These are phyloP conservation scores for Macrotyloma uniflorum DNA, from an alignment of 306 rosid species.

Conservation along the genomic window DNA sequence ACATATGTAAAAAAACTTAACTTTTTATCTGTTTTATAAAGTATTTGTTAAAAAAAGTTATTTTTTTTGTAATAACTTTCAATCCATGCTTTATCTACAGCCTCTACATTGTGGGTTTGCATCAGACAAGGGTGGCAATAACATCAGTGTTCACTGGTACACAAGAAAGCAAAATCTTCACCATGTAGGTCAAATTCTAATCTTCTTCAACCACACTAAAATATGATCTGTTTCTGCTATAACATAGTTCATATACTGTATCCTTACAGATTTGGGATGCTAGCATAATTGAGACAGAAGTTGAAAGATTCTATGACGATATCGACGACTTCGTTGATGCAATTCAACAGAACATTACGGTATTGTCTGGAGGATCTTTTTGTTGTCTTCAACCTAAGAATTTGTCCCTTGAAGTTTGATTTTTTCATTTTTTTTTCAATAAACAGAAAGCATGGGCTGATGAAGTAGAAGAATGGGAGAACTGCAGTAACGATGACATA, in stretches of 20 bases:
- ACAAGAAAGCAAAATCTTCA: conserved; percentile 79
- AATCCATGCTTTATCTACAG: conserved; percentile 43
- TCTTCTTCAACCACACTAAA: background rate
- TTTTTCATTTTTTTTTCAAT: background rate
- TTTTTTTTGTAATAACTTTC: background rate
- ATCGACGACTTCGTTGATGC: conserved; percentile 51
- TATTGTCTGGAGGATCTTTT: conserved; percentile 30
- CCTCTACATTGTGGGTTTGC: conserved; percentile 90
- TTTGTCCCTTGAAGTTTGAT: background rate
- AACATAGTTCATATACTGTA: background rate
- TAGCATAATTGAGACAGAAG: conserved; percentile 72
- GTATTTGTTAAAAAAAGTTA: too few relatives aligned
- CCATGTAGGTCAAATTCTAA: conserved; percentile 56
- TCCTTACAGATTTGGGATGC: conserved; percentile 68
- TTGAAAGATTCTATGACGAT: conserved; percentile 58
- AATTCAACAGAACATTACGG: conserved; percentile 74
- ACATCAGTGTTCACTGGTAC: conserved; percentile 71
- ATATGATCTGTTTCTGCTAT: too few relatives aligned
- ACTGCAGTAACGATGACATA: conserved; percentile 49
- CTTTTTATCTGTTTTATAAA: too few relatives aligned
- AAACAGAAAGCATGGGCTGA: conserved; percentile 72
- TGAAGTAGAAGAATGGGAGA: conserved; percentile 37
- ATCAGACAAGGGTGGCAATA: conserved; percentile 76
- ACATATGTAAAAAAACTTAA: too few relatives aligned
- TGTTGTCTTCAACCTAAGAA: background rate